These are phyloP conservation scores for Penicillium pulvis DNA, from an alignment of 495 filamentous ascomycete species.

Conservation along the genomic window DNA sequence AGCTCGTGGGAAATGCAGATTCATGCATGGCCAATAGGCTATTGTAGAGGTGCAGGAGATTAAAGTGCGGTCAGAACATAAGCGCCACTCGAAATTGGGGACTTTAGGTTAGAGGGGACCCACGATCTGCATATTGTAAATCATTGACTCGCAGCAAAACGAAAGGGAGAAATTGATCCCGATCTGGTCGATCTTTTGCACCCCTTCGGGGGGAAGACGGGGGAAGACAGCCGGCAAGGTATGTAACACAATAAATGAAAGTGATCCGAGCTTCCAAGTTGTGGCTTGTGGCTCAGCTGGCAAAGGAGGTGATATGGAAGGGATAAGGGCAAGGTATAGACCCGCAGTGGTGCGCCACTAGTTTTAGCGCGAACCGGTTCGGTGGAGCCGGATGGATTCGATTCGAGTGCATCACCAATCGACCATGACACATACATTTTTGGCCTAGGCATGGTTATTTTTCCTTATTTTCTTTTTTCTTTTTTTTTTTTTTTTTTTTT, in stretches of 20 bases:
- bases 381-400: conserved; percentile 11
- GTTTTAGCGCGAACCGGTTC: conserved; percentile 21
- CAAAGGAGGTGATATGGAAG: neutral
- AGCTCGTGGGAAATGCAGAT: conserved; percentile 10
- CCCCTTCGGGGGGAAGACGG: neutral
- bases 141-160: neutral
- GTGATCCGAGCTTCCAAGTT: conserved; percentile 12
- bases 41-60: neutral
- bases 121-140: neutral
- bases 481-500: neutral
- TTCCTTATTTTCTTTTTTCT: neutral
- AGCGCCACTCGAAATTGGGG: conserved; percentile 10
- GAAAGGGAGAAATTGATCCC: neutral
- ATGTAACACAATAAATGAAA: neutral
- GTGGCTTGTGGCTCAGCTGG: conserved; percentile 25
- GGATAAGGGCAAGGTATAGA: neutral
- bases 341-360: conserved; percentile 16
- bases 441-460: neutral
- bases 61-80: conserved; percentile 2
- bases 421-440: conserved; percentile 20
- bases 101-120: neutral
- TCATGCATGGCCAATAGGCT: conserved; percentile 7
- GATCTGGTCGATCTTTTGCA: neutral
- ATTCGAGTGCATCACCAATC: conserved; percentile 13
- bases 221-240: neutral